These are phyloP conservation scores for Aureobasidium sp. DNA, from an alignment of 2,329 filamentous ascomycete species.

Conservation along the genomic window DNA sequence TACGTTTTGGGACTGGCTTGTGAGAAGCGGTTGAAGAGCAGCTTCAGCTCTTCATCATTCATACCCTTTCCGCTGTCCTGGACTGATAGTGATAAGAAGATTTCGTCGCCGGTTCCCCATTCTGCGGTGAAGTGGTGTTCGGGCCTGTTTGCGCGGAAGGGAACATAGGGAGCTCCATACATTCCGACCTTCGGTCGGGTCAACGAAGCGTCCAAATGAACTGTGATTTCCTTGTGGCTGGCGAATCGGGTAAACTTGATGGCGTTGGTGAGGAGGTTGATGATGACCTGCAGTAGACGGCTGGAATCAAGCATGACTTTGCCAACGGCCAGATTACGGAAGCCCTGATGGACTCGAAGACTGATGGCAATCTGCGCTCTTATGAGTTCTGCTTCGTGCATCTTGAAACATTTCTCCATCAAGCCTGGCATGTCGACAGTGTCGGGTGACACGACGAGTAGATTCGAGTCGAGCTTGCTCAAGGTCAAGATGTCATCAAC, in stretches of 20 bases:
- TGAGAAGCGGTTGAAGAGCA: constrained; percentile 58
- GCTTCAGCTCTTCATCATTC: constrained; percentile 24
- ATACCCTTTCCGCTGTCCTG: constrained; percentile 30
- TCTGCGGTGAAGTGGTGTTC: constrained; percentile 19
- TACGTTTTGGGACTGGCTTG: constrained; percentile 60
- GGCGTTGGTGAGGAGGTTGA: constrained; percentile 36
- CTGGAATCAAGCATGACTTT: constrained; percentile 35
- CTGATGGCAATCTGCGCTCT: constrained; percentile 24
- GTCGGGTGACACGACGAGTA: constrained; percentile 33
- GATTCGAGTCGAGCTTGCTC: constrained; percentile 27
- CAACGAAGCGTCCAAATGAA: constrained; percentile 29
- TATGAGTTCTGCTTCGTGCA: constrained; percentile 32
- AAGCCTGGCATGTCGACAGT: constrained; percentile 29
- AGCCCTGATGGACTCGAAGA: constrained; percentile 28
- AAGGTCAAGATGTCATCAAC: constrained; percentile 33
- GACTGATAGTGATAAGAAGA: constrained; percentile 29
- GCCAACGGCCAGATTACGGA: constrained; percentile 26
- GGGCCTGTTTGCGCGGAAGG: constrained; percentile 17
- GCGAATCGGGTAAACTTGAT: constrained; percentile 39
- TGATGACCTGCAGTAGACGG: constrained; percentile 35
- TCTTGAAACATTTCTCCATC: constrained; percentile 27
- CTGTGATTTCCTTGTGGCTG: constrained; percentile 27
- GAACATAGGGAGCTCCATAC: constrained; percentile 25
- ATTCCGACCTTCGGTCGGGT: constrained; percentile 25
- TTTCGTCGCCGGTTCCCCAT: constrained; percentile 28